A percentile compares a stretch with the other conserved stretches of the same genome.
These are phyloP conservation scores for Dactylellina sp. DNA, from an alignment of 2,329 filamentous ascomycete genomes.

Conservation along the genomic window DNA sequence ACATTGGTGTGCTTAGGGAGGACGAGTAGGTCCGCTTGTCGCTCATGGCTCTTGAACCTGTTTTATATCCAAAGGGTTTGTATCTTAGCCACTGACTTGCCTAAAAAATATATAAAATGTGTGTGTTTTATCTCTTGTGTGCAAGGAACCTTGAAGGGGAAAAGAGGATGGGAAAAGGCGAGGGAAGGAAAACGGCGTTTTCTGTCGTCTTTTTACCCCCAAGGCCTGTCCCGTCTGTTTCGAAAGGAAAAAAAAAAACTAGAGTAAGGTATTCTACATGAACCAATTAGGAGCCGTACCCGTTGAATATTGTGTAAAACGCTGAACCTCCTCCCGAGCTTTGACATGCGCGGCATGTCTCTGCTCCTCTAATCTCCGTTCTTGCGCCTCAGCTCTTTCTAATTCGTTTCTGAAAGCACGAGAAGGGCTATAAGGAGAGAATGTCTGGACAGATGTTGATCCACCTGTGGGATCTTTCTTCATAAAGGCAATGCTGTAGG, in stretches of 20 bases:
- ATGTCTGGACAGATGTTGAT: slow-evolving; percentile 46
- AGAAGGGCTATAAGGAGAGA: slow-evolving; percentile 54
- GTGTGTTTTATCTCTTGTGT: slow-evolving; percentile 7
- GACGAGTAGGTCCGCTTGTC: slow-evolving; percentile 49
- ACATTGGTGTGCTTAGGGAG: slow-evolving; percentile 51
- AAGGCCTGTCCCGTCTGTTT: slow-evolving; percentile 44
- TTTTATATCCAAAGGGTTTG: slow-evolving; percentile 45
- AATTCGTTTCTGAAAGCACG: slow-evolving; percentile 54
- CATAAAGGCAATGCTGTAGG: slow-evolving; percentile 57
- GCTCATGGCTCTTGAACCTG: slow-evolving; percentile 51
- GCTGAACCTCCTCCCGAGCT: slow-evolving; percentile 55
- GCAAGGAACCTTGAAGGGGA: slow-evolving; percentile 39
- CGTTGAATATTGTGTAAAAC: slow-evolving; percentile 57
- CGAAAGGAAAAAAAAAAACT: slow-evolving; percentile 15
- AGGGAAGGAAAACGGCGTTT: slow-evolving; percentile 44
- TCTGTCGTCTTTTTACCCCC: slow-evolving; percentile 47
- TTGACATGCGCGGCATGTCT: slow-evolving; percentile 53
- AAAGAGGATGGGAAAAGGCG: slow-evolving; percentile 10
- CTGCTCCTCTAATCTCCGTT: slow-evolving; percentile 57
- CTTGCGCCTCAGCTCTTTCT: slow-evolving; percentile 55
- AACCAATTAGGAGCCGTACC: slow-evolving; percentile 57
- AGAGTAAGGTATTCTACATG: slow-evolving; percentile 57
- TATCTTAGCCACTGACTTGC: slow-evolving; percentile 51
- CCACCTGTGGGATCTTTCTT: slow-evolving; percentile 56
- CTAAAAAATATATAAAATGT: slow-evolving; percentile 30